These are phyloP conservation scores for Globisporangium nodosum DNA, from an alignment of 352 stramenopile genomes.

Conservation along the genomic window DNA sequence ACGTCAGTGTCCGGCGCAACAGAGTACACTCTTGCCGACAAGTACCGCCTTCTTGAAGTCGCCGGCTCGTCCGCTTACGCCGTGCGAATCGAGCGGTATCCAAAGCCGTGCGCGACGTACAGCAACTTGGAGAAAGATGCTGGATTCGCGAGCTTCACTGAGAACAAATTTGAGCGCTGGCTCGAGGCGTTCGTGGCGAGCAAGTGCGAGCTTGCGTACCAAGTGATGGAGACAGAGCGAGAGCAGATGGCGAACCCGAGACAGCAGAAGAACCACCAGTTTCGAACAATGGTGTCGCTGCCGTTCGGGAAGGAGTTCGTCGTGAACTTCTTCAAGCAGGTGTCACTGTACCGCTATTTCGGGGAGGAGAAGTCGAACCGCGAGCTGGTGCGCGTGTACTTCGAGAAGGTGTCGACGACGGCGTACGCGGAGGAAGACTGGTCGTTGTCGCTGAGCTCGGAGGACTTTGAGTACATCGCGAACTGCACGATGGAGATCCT, in stretches of 20 bases:
- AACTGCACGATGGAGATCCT: conserved; percentile 65
- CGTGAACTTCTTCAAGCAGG: conserved; percentile 66
- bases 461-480: conserved; percentile 50
- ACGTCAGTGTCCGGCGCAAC: conserved; percentile 45
- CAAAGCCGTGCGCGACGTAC: conserved; percentile 62
- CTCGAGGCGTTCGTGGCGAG: conserved; percentile 48
- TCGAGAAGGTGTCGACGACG: conserved; percentile 74
- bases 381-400: conserved; percentile 69
- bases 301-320: conserved; percentile 62
- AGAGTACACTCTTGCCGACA: conserved; percentile 65
- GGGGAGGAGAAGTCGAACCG: conserved; percentile 71
- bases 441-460: conserved; percentile 27
- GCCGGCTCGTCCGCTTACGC: conserved; percentile 68
- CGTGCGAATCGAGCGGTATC: conserved; percentile 74
- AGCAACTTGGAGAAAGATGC: conserved; percentile 57
- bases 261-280: conserved; percentile 68
- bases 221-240: conserved; percentile 49
- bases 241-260: conserved; percentile 37
- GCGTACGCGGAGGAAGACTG: conserved; percentile 61
- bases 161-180: conserved; percentile 76
- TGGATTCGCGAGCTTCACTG: conserved; percentile 51
- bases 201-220: conserved; percentile 42
- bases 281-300: conserved; percentile 61
- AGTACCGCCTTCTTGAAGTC: conserved; percentile 62
- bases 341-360: conserved; percentile 58